phyloP scores from a whole-genome alignment of 495 filamentous ascomycete genomes.

The Daldinia loculata region DNA sequence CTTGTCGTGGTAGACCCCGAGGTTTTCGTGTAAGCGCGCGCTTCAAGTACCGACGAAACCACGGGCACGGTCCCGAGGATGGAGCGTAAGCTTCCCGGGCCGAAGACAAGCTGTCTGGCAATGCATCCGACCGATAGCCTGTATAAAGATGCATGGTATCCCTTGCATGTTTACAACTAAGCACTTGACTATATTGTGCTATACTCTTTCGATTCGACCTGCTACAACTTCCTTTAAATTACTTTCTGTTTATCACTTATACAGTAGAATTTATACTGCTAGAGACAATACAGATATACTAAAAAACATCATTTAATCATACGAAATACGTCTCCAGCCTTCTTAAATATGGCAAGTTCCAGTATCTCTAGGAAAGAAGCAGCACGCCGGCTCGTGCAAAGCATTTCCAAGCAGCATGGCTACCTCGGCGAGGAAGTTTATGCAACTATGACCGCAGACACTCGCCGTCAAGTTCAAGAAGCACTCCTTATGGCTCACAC shows the following conservation, averaged over 20 bases:
- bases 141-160: neutral
- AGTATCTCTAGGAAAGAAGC: neutral
- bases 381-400: conserved; percentile 20
- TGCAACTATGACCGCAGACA: conserved; percentile 16
- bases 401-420: conserved; percentile 24
- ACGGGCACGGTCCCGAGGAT: neutral
- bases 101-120: neutral
- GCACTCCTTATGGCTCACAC: conserved; percentile 45
- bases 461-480: conserved; percentile 43
- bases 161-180: neutral
- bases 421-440: conserved; percentile 22
- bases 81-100: neutral
- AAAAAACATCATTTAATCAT: neutral
- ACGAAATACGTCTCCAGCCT: neutral
- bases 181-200: no score
- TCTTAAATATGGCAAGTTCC: neutral
- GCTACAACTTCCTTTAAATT: no score
- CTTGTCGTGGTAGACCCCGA: neutral
- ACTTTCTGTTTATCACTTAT: no score
- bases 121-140: neutral
- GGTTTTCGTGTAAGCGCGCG: neutral
- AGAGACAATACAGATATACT: neutral
- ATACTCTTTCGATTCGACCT: no score
- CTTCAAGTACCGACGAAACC: neutral
- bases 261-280: no score